Base-by-base conservation (phyloP, 2,329 filamentous ascomycete genomes). In the Amylocarpus encephaloides region DNA sequence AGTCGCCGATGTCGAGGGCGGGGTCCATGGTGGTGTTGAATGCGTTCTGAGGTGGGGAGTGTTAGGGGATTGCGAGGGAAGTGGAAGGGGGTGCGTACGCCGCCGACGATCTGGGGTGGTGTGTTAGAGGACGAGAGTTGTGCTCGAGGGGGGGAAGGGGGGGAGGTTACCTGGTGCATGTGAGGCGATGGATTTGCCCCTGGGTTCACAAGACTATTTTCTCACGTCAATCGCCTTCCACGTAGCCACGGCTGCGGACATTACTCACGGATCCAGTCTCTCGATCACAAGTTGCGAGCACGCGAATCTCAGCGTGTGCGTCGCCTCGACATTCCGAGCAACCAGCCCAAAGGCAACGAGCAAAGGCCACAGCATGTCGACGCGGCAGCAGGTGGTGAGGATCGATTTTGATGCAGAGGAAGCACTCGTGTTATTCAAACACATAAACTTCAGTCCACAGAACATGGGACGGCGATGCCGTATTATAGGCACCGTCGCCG, bases 221-320 rank as follows among this genome's bases (percentile, higher is more conserved):
- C 12, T n/a, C 5, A 6, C n/a, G 10, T 46, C 22, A 38, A 16
- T 15, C 13, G 36, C 12, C 16, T 9, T 45, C 32, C 18, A 13
- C 15, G 4, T 26, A 36, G 12, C 15, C 9, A 9, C 34, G 1
- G 15, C n/a, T 7, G 7, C 2, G 2, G 15, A 2, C 15, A 16
- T 13, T 30, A 46, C 44, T 39, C 13, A 48, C 36, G 55, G 55
- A 34, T 58, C 53, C 22, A 58, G 51, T n/a, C 55, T 51, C 34
- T 58, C 55, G 22, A 48, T 56, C n/a, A 56, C 53, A 12, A 56
- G 53, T 32, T 52, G 45, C 15, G 55, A 56, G 29, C 55, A 58
- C 19, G 53, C 53, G 39, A 58, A 54, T 18, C 53, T 43, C 13
- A 56, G 48, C 4, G 44, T 46, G n/a, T 46, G 44, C 4, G 53